phyloP scores from a whole-genome alignment of 495 filamentous ascomycete genomes.

The Usnea hakonensis region DNA sequence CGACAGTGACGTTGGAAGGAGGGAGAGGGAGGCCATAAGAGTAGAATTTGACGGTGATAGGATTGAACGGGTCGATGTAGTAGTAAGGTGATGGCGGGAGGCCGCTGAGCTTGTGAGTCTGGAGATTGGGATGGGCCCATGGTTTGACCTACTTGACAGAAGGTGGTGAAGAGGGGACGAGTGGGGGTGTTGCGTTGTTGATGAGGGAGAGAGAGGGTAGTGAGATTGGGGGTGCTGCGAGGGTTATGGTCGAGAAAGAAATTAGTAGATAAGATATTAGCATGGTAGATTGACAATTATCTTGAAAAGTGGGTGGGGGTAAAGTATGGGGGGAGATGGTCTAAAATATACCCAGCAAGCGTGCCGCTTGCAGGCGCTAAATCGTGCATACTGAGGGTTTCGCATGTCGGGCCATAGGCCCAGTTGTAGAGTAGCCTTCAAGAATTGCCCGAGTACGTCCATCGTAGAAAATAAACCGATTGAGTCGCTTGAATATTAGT shows the following conservation, averaged over 20 bases:
- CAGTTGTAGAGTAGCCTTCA: no score
- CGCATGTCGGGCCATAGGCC: no score
- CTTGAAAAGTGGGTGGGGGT: neutral
- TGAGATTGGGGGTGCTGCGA: neutral
- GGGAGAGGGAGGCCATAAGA: neutral
- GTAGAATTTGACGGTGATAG: neutral
- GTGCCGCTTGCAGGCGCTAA: no score
- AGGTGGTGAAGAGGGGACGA: neutral
- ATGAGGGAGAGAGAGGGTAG: neutral
- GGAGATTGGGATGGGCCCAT: neutral
- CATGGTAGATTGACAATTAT: neutral
- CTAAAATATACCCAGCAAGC: no score
- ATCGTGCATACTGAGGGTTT: no score
- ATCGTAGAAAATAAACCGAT: no score
- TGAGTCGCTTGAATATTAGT: no score
- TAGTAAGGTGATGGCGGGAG: neutral
- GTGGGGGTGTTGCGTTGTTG: neutral
- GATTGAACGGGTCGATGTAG: neutral
- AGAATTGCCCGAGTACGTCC: no score
- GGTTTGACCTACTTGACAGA: neutral
- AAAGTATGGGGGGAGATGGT: no score
- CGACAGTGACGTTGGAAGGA: accelerated
- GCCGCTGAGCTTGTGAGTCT: neutral
- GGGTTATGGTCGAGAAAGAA: neutral
- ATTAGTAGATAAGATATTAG: neutral